Conservation (phyloP, 371 early-diverging fungal genomes). For the Nematocida homosporus region DNA sequence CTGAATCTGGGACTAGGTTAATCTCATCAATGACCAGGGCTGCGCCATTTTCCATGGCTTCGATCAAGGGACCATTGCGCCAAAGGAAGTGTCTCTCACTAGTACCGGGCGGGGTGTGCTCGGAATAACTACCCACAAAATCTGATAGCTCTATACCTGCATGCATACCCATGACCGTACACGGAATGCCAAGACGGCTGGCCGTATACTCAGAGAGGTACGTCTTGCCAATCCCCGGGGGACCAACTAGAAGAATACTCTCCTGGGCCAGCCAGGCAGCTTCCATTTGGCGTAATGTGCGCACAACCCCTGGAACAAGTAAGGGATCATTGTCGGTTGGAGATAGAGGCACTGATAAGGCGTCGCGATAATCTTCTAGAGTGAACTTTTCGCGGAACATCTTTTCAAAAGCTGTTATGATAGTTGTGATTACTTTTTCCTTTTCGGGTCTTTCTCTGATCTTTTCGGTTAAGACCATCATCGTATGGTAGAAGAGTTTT, state of each 20-base stretch:
- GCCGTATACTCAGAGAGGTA: constrained; percentile 88
- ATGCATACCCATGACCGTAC: constrained; percentile 89
- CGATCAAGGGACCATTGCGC: constrained; percentile 78
- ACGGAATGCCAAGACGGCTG: constrained; percentile 69
- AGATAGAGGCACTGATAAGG: constrained; percentile 18
- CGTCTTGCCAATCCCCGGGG: constrained; percentile 98
- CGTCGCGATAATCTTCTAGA: constrained; percentile 16
- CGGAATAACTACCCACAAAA: constrained; percentile 75
- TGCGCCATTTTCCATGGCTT: constrained; percentile 84
- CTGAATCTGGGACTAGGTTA: constrained; percentile 94
- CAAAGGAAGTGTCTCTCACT: constrained; percentile 72
- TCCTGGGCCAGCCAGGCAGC: constrained; percentile 78
- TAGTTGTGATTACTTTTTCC: constrained; percentile 15
- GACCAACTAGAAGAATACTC: constrained; percentile 91
- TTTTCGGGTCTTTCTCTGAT: constrained; percentile 16
- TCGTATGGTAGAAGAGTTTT: constrained; percentile 43
- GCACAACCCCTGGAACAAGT: constrained; percentile 68
- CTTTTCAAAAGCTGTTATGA: constrained; percentile 10
- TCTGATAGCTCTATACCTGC: constrained; percentile 92
- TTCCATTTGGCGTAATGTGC: constrained; percentile 79
- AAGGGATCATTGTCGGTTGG: constrained; percentile 18
- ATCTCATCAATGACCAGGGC: constrained; percentile 96
- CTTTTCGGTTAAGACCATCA: constrained; percentile 52
- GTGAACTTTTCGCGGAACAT: constrained; percentile 10
- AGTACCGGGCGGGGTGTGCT: constrained; percentile 72